A percentile compares a stretch with the other conserved stretches of the same genome.
Evolutionary conservation across 1,284 basidiomycete genomes (phyloP).

Genomic region (Hortiboletus rubellus): DNA sequence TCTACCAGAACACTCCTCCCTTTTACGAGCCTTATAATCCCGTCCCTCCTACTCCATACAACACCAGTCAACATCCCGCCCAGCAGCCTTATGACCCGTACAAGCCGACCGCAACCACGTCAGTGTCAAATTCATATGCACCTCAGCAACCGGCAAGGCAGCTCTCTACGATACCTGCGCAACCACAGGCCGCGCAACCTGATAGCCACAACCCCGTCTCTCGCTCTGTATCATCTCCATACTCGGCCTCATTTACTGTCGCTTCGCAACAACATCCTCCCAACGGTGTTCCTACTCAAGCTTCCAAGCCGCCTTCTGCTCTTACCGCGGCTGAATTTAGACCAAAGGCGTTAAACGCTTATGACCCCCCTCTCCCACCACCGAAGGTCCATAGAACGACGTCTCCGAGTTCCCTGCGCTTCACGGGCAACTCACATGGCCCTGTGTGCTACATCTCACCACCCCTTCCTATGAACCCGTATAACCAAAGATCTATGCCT

Average conservation of each 20-base stretch:
- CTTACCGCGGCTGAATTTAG: constrained; percentile 45
- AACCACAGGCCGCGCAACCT: constrained; percentile 15
- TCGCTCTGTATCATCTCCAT: constrained; percentile 25
- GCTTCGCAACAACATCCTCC: constrained; percentile 14
- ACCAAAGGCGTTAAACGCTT: constrained; percentile 70
- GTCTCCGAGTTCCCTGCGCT: constrained; percentile 30
- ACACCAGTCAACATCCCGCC: constrained; percentile 14
- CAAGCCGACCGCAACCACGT: constrained; percentile 30
- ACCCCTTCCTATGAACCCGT: constrained; percentile 13
- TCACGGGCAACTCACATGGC: constrained; percentile 17
- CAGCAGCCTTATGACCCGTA: constrained; percentile 34
- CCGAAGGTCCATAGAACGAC: constrained; percentile 41
- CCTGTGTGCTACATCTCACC: constrained; percentile 11
- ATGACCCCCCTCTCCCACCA: constrained; percentile 74
- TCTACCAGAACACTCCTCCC: constrained; percentile 11
- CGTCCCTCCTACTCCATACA: constrained; percentile 11
- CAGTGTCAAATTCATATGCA: constrained; percentile 14
- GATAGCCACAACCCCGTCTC: constrained; percentile 12
- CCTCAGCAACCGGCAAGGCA: constrained; percentile 18
- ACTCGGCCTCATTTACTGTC: constrained; percentile 21
- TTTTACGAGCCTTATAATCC: constrained; percentile 24
- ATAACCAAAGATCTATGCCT: constrained; percentile 21
- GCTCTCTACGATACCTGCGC: constrained; percentile 21
- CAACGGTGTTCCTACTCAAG: constrained; percentile 20
- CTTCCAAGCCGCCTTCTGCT: constrained; percentile 38